A percentile compares a stretch with the other conserved stretches of the same genome.
These are phyloP conservation scores for Setaria viridis DNA, from an alignment of 202 grass and related monocot species.

Conservation along the genomic window DNA sequence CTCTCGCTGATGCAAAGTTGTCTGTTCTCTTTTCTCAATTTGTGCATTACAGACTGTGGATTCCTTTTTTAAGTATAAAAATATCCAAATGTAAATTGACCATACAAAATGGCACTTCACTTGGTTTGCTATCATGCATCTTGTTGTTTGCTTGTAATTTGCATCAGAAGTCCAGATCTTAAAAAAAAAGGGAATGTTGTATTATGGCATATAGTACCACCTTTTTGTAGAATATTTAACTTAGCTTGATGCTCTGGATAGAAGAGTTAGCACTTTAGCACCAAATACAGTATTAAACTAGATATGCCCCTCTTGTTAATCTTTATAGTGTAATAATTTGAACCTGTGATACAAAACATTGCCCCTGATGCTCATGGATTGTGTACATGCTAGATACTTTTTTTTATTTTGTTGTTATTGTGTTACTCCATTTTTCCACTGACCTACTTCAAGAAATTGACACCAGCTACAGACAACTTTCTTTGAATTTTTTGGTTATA, in stretches of 20 bases:
- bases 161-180: not conserved
- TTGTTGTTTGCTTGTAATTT: slow-evolving; percentile 13
- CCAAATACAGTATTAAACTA: not conserved
- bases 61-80: no score
- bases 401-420: slow-evolving; percentile 15
- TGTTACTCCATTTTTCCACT: slow-evolving; percentile 17
- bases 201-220: slow-evolving; percentile 10
- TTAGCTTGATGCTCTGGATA: slow-evolving; percentile 17
- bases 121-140: not conserved
- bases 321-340: slow-evolving; percentile 18
- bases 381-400: not conserved
- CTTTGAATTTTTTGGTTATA: slow-evolving; percentile 18
- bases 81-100: not conserved
- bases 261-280: not conserved
- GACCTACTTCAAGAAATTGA: slow-evolving; percentile 7
- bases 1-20: slow-evolving; percentile 17
- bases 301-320: slow-evolving; percentile 34
- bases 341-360: not conserved
- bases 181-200: not conserved
- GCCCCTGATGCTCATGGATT: not conserved
- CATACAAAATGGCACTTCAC: not conserved
- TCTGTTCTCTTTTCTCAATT: no score
- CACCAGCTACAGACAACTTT: slow-evolving; percentile 2
- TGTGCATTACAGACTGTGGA: no score
- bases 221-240: slow-evolving; percentile 4